Conservation (phyloP, 2,329 filamentous ascomycete species). For the Colletotrichum liaoningense region DNA sequence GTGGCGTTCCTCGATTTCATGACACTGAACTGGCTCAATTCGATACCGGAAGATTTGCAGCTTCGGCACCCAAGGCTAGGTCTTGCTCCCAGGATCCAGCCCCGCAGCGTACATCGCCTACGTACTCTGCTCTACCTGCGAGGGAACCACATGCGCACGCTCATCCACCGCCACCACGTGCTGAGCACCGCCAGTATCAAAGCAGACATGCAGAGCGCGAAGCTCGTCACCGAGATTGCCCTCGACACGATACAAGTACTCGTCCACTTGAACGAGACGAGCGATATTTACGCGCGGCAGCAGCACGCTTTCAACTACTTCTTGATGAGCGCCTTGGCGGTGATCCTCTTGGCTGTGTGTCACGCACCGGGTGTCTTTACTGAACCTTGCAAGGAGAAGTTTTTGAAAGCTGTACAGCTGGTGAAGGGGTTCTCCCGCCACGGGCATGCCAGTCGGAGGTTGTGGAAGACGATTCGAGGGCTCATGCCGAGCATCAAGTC, state of each 20-base stretch:
- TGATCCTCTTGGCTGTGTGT: slow-evolving; percentile 56
- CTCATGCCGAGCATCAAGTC: slow-evolving; percentile 46
- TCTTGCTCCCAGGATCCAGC: slow-evolving; percentile 43
- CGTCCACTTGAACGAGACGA: slow-evolving; percentile 48
- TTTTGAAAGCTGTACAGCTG: slow-evolving; percentile 46
- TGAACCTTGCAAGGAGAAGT: slow-evolving; percentile 46
- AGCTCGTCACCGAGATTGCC: slow-evolving; percentile 53
- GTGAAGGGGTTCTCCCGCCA: slow-evolving; percentile 47
- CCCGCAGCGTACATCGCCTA: slow-evolving; percentile 51
- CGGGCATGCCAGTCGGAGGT: slow-evolving; percentile 45
- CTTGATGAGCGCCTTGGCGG: slow-evolving; percentile 50
- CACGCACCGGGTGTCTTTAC: slow-evolving; percentile 56
- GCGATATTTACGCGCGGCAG: slow-evolving; percentile 51
- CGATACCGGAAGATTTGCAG: slow-evolving; percentile 54
- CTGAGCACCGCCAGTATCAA: slow-evolving; percentile 51
- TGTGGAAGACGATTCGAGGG: slow-evolving; percentile 50
- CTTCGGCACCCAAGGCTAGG: slow-evolving; percentile 51
- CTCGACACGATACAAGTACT: slow-evolving; percentile 47
- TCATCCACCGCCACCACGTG: slow-evolving; percentile 57
- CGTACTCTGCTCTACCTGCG: slow-evolving; percentile 56
- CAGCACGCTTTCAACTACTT: slow-evolving; percentile 55
- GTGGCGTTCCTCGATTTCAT: slow-evolving; percentile 53
- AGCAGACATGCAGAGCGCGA: slow-evolving; percentile 47
- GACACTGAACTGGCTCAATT: slow-evolving; percentile 58
- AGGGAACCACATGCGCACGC: slow-evolving; percentile 56